Evolutionary conservation across 306 rosid genomes (phyloP).

Genomic region (Hippophae gyantsensis): DNA sequence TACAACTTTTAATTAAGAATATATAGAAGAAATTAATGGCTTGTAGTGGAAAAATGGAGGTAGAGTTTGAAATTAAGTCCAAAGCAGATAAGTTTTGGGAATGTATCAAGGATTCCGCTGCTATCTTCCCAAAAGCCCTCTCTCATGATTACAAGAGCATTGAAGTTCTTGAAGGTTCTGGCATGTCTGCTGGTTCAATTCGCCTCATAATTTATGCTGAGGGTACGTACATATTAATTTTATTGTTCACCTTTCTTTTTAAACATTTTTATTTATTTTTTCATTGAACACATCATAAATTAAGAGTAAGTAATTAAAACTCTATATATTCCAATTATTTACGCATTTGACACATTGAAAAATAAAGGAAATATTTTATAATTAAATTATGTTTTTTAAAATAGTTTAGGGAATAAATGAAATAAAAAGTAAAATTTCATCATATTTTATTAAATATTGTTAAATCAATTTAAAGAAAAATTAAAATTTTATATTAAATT

Average conservation of each 20-base stretch:
- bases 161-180: constrained; percentile 69
- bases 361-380: no score
- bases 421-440: no score
- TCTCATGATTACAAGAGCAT: constrained; percentile 75
- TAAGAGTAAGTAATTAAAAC: no score
- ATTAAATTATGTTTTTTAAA: no score
- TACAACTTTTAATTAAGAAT: not conserved
- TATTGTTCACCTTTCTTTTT: not conserved
- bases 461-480: no score
- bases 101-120: constrained; percentile 27
- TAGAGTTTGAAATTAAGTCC: constrained; percentile 40
- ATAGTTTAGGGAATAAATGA: no score
- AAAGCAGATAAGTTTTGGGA: constrained; percentile 35
- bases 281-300: no score
- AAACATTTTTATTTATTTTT: no score
- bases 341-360: no score
- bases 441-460: no score
- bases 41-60: constrained; percentile 28
- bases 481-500: no score
- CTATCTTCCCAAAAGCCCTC: constrained; percentile 36
- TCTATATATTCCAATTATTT: no score
- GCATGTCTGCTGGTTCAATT: constrained; percentile 59
- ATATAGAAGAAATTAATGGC: not conserved
- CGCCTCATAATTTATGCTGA: constrained; percentile 49
- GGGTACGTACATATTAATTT: constrained; percentile 22